These are phyloP conservation scores for Sphagnum fallax DNA, from an alignment of 228 moss, liverwort and hornwort species.

Conservation along the genomic window DNA sequence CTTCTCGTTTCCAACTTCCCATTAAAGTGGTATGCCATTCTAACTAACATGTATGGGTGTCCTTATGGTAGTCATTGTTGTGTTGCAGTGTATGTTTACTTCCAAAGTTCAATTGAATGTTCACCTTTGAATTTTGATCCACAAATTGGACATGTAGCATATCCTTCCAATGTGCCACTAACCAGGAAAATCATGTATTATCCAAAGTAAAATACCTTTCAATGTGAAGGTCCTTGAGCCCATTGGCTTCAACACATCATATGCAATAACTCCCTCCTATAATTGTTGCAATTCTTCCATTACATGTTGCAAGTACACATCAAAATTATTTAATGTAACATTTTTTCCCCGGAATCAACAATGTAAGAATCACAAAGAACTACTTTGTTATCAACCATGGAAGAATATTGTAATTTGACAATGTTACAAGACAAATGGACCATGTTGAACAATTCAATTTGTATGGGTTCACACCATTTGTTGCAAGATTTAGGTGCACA, in stretches of 20 bases:
- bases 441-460: not conserved
- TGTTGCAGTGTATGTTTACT: not conserved
- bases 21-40: not conserved
- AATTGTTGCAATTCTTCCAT: not conserved
- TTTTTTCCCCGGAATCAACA: slow-evolving; percentile 1
- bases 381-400: not conserved
- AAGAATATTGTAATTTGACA: slow-evolving; percentile 8
- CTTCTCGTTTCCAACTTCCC: not conserved
- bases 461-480: not conserved
- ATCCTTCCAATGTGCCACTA: not conserved
- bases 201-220: slow-evolving; percentile 1
- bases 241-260: not conserved
- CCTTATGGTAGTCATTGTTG: not conserved
- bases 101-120: not conserved
- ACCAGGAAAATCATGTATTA: slow-evolving; percentile 2
- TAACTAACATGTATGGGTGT: not conserved
- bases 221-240: not conserved
- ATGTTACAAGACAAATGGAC: not conserved
- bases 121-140: not conserved
- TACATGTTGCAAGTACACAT: not conserved
- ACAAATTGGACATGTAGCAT: not conserved
- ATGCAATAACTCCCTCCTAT: not conserved
- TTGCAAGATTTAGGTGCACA: not conserved
- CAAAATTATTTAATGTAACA: not conserved
- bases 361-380: not conserved